Evolutionary conservation across 1,139 yeast genomes (phyloP), one percentile per base, ranked within the genome.

Genomic region (Nakaseomyces glabratus): DNA sequence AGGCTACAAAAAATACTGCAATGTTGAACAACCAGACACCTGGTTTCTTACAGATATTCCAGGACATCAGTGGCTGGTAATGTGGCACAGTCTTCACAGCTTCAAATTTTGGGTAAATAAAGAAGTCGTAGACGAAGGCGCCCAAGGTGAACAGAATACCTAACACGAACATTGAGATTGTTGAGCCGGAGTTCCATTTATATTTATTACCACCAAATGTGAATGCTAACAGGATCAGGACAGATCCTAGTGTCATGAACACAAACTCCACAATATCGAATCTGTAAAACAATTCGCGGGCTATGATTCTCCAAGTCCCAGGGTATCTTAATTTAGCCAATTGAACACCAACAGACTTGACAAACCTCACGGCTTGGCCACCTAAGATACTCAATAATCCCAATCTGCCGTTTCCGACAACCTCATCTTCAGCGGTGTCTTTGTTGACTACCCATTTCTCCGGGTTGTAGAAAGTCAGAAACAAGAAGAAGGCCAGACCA

Each of bases 111-210:
- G 45, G 45, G 32, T 37, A 44, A 14, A 48, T 24, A 13, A 38
- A 32, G 29, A 46, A 47, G 30, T 51, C 53, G 37, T 45, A 76
- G 16, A 65, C 46, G 16, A 58, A 37, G 42, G 75, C 75, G 1
- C 45, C 14, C 8, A 67, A 48, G 0, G 63, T 28, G 3, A 68
- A 29, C 0, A 68, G 34, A 0, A 74, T 75, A n/a, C 84, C 81
- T 20, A 77, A 44, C 5, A 68, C 63, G 45, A 79, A 71, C 48
- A 71, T 65, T 21, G 61, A 50, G 15, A 78, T 72, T 1, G 73
- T 74, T 2, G 74, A 65, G 3, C 73, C 74, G 2, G 81, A 73
- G 16, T 61, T 57, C 79, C 79, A 73, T 1, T 63, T 52, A 39
- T 55, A 62, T 15, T 61, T 52, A n/a, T 55, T 53, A 8, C 73